Evolutionary conservation across 108 stramenopile genomes (phyloP).

Genomic region (Stephanodiscus triporus): DNA sequence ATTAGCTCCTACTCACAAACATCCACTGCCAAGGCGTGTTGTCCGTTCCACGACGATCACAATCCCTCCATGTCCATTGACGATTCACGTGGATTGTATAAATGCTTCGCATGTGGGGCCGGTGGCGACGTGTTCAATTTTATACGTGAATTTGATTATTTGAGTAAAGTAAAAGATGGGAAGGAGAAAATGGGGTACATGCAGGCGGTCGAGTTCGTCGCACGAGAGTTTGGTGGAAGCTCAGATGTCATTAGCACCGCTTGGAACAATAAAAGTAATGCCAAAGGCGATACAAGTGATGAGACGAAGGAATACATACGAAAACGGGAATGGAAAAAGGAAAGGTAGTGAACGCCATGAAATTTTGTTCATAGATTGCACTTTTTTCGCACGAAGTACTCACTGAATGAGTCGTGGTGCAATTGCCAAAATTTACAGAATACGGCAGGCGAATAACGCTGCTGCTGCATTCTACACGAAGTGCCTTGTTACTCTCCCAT

Average conservation of each 20-base stretch:
- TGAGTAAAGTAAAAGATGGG: slow-evolving; percentile 23
- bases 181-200: slow-evolving; percentile 69
- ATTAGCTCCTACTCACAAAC: slow-evolving; percentile 19
- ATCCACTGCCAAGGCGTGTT: slow-evolving; percentile 65
- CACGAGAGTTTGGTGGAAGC: slow-evolving; percentile 55
- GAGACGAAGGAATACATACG: slow-evolving; percentile 34
- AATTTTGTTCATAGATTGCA: neutral
- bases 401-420: neutral
- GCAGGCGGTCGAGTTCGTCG: slow-evolving; percentile 70
- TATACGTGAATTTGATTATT: slow-evolving; percentile 69
- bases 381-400: neutral
- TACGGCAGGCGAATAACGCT: slow-evolving; percentile 66
- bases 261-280: slow-evolving; percentile 12
- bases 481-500: slow-evolving; percentile 60
- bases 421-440: slow-evolving; percentile 27
- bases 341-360: slow-evolving; percentile 24
- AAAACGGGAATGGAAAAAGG: slow-evolving; percentile 51
- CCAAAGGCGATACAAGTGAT: slow-evolving; percentile 18
- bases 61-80: slow-evolving; percentile 87
- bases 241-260: slow-evolving; percentile 23
- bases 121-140: slow-evolving; percentile 91
- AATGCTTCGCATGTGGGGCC: slow-evolving; percentile 95
- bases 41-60: slow-evolving; percentile 94
- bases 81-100: slow-evolving; percentile 78
- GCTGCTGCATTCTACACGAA: slow-evolving; percentile 88